Conservation (phyloP, 257 asterid species). For the Solanum neorickii region DNA sequence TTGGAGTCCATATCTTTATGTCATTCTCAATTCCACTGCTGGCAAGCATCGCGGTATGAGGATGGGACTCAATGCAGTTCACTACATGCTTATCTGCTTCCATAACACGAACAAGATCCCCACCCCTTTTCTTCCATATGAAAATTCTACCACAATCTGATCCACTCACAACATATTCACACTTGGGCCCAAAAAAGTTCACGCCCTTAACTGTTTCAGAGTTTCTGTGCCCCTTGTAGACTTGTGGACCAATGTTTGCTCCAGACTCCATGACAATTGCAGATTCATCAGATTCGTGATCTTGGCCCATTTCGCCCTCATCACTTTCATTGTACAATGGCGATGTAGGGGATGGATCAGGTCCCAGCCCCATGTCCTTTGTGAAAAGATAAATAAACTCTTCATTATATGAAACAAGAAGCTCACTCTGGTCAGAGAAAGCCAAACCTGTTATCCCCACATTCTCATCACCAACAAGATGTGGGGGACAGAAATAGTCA, state of each 20-base stretch:
- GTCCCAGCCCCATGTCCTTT: conserved; percentile 59
- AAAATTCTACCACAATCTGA: conserved; percentile 93
- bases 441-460: conserved; percentile 87
- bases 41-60: conserved; percentile 65
- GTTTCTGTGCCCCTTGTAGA: conserved; percentile 76
- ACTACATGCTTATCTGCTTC: conserved; percentile 70
- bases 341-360: conserved; percentile 30
- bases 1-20: conserved; percentile 79
- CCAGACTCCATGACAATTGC: conserved; percentile 13
- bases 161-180: conserved; percentile 84
- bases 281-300: conserved; percentile 15
- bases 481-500: conserved; percentile 64
- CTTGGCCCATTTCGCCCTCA: conserved; percentile 18
- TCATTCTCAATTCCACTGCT: conserved; percentile 82
- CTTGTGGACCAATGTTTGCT: conserved; percentile 42
- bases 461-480: conserved; percentile 42
- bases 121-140: conserved; percentile 80
- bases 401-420: conserved; percentile 71
- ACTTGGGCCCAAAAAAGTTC: conserved; percentile 73
- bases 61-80: conserved; percentile 82
- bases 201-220: conserved; percentile 77
- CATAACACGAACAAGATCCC: conserved; percentile 77
- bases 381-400: conserved; percentile 77
- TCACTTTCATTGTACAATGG: conserved; percentile 23
- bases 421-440: conserved; percentile 86